Evolutionary conservation across 2,329 filamentous ascomycete genomes (phyloP), one percentile per base, ranked within the genome.

Genomic region (Ascochyta fabae): DNA sequence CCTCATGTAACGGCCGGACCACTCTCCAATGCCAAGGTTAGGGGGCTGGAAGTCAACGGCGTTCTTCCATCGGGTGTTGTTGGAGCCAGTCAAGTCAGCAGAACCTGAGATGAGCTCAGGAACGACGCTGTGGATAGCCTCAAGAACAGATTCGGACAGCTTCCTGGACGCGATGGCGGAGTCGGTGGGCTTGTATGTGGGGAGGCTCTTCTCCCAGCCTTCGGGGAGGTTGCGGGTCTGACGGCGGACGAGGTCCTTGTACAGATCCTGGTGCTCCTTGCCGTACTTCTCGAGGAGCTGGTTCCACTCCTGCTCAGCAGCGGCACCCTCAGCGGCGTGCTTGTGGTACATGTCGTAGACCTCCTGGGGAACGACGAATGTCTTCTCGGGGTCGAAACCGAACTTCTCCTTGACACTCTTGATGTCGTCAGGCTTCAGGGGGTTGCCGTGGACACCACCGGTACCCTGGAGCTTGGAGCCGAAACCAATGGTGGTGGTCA

Each of bases 41-140:
- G 92, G 91, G 63, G 93, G 91, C 84, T 99, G 95, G 88, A 99
- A 98, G 84, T 99, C 95, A 66, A 94, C 87, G 53, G 95, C 94
- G 51, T 87, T 86, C 90, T 98, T 99, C 92, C 93, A 97, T 77
- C 93, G 88, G 68, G 95, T 99, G 83, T 98, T 89, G 87, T 99
- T 99, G 77, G 95, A 98, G 75, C 92, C 92, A 77, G 95, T 99
- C 84, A 99, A 80, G 85, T 99, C 95, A 70, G 95, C 95, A 64
- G 95, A 99, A 71, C 95, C 95, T 77, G 94, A 96, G 59, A 99
- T 80, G 56, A 99, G 88, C 81, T 98, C 95, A 66, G 95, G 95
- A 51, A 99, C 76, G 65, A 83, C 86, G 47, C 84, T 80, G 83
- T 96, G 87, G 72, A 99, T 88, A 79, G 93, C 94, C 82, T 89